phyloP scores from a whole-genome alignment of 805 yeast genomes.

The Candida coquimbonensis region DNA sequence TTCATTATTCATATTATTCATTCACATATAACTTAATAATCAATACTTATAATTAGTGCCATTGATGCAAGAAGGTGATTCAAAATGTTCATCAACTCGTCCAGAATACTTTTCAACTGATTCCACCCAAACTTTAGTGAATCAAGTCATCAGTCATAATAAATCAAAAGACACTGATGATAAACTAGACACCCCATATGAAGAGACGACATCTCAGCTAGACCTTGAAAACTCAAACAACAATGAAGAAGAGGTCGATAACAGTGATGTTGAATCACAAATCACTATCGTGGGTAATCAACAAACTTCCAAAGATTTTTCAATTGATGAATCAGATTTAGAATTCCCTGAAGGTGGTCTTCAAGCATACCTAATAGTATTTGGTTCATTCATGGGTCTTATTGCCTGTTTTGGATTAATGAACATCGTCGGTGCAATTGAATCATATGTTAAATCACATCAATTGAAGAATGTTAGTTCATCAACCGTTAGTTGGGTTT shows the following conservation, averaged over 20 bases:
- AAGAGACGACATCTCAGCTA: not conserved
- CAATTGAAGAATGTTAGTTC: constrained; percentile 40
- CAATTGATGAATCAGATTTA: constrained; percentile 5
- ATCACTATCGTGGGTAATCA: not conserved
- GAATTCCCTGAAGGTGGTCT: constrained; percentile 51
- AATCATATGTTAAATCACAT: constrained; percentile 47
- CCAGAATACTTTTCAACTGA: constrained; percentile 1
- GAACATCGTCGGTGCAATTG: constrained; percentile 55
- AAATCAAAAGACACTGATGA: not conserved
- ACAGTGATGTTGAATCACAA: constrained; percentile 2
- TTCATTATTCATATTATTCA: too few relatives aligned
- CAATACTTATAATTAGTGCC: too few relatives aligned
- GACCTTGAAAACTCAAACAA: not conserved
- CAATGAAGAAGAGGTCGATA: not conserved
- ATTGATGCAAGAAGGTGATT: not conserved
- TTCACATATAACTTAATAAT: too few relatives aligned
- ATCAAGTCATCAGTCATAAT: not conserved
- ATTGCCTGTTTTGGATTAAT: constrained; percentile 47
- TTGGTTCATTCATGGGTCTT: constrained; percentile 51
- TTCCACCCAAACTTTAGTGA: constrained; percentile 1
- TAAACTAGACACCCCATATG: not conserved
- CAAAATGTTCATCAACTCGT: not conserved
- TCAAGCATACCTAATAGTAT: constrained; percentile 43
- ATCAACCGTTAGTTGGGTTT: constrained; percentile 52
- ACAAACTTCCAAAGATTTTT: not conserved